Evolutionary conservation across 371 early-diverging fungal genomes (phyloP).

Genomic region (Apophysomyces trapeziformis): DNA sequence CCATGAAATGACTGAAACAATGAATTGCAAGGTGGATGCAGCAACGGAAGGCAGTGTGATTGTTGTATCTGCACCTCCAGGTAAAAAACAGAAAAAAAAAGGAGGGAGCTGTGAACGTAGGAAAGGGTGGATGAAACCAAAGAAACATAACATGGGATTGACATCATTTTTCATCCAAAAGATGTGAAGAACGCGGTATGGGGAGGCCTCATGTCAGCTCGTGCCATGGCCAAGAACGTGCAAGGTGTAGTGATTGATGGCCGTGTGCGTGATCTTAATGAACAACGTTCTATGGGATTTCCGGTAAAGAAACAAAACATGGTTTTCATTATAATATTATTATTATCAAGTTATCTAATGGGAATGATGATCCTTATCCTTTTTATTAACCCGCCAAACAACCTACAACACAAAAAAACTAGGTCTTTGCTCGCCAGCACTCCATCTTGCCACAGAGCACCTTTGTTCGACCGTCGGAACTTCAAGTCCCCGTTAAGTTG

Average conservation of each 20-base stretch:
- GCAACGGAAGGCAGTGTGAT: conserved; percentile 62
- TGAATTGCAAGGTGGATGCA: conserved; percentile 47
- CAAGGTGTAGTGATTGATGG: conserved; percentile 80
- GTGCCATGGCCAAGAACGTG: conserved; percentile 66
- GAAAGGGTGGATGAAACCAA: neutral
- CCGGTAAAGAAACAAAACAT: conserved; percentile 47
- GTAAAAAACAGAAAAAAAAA: conserved; percentile 19
- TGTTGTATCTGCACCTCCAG: conserved; percentile 70
- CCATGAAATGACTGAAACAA: conserved; percentile 23
- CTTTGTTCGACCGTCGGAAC: conserved; percentile 64
- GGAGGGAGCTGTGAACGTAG: too few species aligned
- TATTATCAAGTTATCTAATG: conserved; percentile 2
- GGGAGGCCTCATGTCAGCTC: conserved; percentile 83
- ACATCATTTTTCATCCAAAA: conserved; percentile 17
- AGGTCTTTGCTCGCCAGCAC: conserved; percentile 69
- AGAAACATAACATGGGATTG: conserved; percentile 3
- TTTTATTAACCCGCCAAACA: neutral
- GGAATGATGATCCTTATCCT: neutral
- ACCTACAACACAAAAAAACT: neutral
- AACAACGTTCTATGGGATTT: conserved; percentile 63
- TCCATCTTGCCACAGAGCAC: conserved; percentile 73
- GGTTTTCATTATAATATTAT: neutral
- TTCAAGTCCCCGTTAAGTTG: conserved; percentile 68
- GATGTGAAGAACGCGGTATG: conserved; percentile 75
- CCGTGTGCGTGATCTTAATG: conserved; percentile 73